These are phyloP conservation scores for Trametes cingulata DNA, from an alignment of 768 basidiomycete genomes.

Conservation along the genomic window DNA sequence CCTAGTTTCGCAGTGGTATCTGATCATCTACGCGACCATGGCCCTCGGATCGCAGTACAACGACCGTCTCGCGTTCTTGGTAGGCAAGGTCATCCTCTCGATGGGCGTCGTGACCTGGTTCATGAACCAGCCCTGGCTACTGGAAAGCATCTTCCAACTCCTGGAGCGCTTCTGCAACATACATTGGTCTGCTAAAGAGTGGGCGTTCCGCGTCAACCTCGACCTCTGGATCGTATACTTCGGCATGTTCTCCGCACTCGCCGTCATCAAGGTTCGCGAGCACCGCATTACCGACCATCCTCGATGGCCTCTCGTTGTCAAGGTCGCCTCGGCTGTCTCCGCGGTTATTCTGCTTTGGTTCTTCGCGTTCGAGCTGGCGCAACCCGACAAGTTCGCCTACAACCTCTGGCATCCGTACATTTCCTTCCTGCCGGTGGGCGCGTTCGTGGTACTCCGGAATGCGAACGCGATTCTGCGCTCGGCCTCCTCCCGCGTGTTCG, in stretches of 20 bases:
- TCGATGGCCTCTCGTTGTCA: slow-evolving; percentile 59
- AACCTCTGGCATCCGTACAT: slow-evolving; percentile 84
- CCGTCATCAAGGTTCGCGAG: slow-evolving; percentile 75
- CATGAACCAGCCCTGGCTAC: slow-evolving; percentile 61
- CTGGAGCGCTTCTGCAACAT: slow-evolving; percentile 70
- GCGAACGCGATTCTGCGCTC: slow-evolving; percentile 71
- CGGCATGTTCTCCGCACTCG: slow-evolving; percentile 80
- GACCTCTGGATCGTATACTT: slow-evolving; percentile 89
- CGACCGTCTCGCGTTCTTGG: slow-evolving; percentile 62
- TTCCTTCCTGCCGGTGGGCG: slow-evolving; percentile 77
- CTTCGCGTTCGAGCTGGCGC: slow-evolving; percentile 76
- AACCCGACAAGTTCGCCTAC: slow-evolving; percentile 82
- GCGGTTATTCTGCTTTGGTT: slow-evolving; percentile 67
- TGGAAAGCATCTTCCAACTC: slow-evolving; percentile 64
- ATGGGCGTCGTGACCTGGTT: slow-evolving; percentile 63
- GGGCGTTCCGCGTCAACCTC: slow-evolving; percentile 85
- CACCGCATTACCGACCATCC: slow-evolving; percentile 66
- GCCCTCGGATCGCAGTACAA: slow-evolving; percentile 71
- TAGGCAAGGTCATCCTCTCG: slow-evolving; percentile 70
- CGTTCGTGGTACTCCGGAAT: slow-evolving; percentile 77
- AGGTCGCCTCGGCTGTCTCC: slow-evolving; percentile 51
- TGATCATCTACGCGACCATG: slow-evolving; percentile 84
- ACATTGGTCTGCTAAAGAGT: slow-evolving; percentile 83
- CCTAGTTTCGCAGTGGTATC: slow-evolving; percentile 87
- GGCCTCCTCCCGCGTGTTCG: slow-evolving; percentile 65